Percentiles rank a stretch among this genome's conserved stretches.
Evolutionary conservation across 148 eudicot species (phyloP).

Genomic region (Bassia scoparia): DNA sequence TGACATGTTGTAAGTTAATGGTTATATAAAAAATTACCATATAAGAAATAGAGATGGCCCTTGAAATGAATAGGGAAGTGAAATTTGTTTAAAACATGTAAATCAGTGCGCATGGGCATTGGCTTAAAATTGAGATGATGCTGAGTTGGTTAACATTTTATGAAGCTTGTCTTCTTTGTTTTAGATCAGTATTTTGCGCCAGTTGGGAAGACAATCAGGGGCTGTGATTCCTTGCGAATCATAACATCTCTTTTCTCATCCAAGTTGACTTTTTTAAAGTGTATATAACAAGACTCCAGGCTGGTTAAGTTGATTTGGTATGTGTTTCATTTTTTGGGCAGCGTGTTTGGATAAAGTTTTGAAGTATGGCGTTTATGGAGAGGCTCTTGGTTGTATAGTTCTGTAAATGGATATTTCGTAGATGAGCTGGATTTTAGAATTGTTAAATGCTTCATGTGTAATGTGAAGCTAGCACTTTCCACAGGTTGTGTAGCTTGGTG

Average conservation of each 20-base stretch:
- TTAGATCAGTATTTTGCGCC: constrained; percentile 63
- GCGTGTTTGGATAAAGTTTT: constrained; percentile 32
- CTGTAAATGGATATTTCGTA: constrained; percentile 8
- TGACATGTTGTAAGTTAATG: no score
- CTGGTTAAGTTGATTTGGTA: constrained; percentile 18
- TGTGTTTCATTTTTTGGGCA: constrained; percentile 29
- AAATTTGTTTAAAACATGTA: neutral
- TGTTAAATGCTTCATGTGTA: constrained; percentile 13
- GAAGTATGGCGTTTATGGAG: constrained; percentile 26
- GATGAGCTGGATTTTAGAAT: constrained; percentile 20
- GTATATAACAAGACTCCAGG: constrained; percentile 19
- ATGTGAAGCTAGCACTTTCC: constrained; percentile 12
- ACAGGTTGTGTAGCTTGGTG: constrained; percentile 22
- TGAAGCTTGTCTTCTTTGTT: constrained; percentile 60
- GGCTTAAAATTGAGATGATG: constrained; percentile 15
- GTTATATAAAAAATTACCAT: no score
- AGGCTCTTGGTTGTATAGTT: constrained; percentile 19
- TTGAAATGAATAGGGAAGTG: no score
- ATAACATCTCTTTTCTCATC: constrained; percentile 23
- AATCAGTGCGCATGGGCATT: neutral
- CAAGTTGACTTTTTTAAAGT: constrained; percentile 12
- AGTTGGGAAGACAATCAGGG: constrained; percentile 68
- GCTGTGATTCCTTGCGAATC: constrained; percentile 38
- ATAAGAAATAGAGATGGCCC: no score
- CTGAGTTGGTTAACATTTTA: constrained; percentile 35